phyloP scores from a whole-genome alignment of 2,329 filamentous ascomycete species.

The Zymoseptoria crescenta region DNA sequence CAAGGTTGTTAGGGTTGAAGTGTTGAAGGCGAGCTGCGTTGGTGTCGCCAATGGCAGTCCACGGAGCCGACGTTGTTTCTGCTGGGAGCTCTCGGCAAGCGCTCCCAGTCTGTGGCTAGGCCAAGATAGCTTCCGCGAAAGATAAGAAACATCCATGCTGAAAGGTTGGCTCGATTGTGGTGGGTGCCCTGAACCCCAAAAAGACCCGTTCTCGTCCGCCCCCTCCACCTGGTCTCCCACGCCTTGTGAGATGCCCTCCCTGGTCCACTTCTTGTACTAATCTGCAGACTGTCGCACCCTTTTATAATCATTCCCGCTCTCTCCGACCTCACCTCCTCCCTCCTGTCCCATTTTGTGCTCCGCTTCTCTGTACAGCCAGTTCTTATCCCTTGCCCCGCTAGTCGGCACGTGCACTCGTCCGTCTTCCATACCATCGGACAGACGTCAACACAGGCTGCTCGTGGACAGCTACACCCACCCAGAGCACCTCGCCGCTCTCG shows the following conservation, averaged over 20 bases:
- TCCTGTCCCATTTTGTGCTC: neutral
- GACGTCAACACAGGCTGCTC: neutral
- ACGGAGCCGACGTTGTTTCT: neutral
- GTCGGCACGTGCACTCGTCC: neutral
- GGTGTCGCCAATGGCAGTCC: neutral
- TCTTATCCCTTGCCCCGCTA: neutral
- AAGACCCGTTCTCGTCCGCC: conserved; percentile 1
- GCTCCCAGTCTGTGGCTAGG: neutral
- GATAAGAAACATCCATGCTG: neutral
- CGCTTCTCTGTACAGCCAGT: neutral
- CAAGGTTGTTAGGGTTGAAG: neutral
- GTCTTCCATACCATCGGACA: neutral
- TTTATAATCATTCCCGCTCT: neutral
- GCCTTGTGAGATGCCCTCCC: neutral
- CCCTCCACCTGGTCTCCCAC: neutral
- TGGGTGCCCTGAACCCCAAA: neutral
- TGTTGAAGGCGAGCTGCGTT: neutral
- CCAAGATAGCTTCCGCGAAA: neutral
- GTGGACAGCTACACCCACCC: neutral
- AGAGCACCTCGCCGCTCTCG: neutral
- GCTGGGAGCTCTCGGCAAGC: neutral
- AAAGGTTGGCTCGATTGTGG: neutral
- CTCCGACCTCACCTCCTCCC: neutral
- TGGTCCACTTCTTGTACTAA: neutral
- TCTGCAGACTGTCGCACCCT: neutral